These are phyloP conservation scores for Dianthus caryophyllus DNA, from an alignment of 148 eudicot genomes.

Conservation along the genomic window DNA sequence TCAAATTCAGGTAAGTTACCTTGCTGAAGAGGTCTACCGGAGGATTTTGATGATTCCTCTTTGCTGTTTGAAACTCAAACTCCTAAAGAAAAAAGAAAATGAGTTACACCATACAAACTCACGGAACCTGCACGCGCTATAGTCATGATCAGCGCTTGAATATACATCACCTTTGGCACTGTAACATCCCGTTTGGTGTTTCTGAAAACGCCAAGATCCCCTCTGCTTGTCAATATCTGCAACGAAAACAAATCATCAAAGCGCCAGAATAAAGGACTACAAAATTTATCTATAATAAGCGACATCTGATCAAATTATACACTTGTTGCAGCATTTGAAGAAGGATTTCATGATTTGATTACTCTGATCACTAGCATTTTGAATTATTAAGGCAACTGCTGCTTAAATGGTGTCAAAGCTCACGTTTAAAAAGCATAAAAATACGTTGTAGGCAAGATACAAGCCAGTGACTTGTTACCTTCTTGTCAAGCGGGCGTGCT, in stretches of 20 bases:
- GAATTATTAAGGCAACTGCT: not conserved
- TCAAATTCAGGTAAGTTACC: conserved; percentile 33
- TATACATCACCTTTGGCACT: conserved; percentile 53
- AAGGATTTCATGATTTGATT: not conserved
- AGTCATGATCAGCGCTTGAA: conserved; percentile 9
- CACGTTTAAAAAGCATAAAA: not conserved
- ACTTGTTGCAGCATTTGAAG: not conserved
- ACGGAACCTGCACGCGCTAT: not conserved
- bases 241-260: conserved; percentile 12
- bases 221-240: conserved; percentile 84
- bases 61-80: conserved; percentile 63
- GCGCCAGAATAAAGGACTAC: not conserved
- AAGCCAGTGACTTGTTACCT: conserved; percentile 19
- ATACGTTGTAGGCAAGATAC: not conserved
- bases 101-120: not conserved
- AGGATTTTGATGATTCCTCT: conserved; percentile 54
- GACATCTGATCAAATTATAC: not conserved
- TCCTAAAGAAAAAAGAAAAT: conserved; percentile 37
- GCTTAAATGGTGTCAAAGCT: not conserved
- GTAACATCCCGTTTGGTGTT: conserved; percentile 72
- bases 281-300: not conserved
- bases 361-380: not conserved
- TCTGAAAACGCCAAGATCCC: conserved; percentile 63
- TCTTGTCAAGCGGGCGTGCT: conserved; percentile 67
- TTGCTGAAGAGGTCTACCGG: conserved; percentile 78